Percentiles rank a stretch among this genome's conserved stretches.
phyloP scores from a whole-genome alignment of 257 asterid genomes.

The Solanum verrucosum region DNA sequence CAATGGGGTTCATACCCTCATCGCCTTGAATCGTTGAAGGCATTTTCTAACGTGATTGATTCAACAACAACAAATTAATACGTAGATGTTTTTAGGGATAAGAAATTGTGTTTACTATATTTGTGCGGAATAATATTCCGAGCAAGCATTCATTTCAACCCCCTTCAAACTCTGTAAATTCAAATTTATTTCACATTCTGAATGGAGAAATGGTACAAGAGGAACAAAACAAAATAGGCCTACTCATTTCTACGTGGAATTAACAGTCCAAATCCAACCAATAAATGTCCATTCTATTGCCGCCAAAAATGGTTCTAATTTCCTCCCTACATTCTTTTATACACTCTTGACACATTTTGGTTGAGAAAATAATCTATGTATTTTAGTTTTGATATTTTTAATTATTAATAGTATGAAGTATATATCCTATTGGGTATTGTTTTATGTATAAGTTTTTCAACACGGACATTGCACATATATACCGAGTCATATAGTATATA shows the following conservation, averaged over 20 bases:
- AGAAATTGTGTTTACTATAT: not conserved
- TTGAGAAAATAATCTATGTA: not conserved
- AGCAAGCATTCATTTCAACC: not conserved
- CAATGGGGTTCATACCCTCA: slow-evolving; percentile 15
- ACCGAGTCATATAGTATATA: not conserved
- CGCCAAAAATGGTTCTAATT: not conserved
- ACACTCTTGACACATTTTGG: not conserved
- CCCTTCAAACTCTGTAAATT: not conserved
- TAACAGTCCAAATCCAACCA: not conserved
- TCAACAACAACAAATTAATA: not conserved
- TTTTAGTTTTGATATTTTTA: not conserved
- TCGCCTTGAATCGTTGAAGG: not conserved
- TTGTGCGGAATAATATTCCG: not conserved
- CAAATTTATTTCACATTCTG: not conserved
- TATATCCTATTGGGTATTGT: not conserved
- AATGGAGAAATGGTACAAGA: not conserved
- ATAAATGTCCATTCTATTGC: not conserved
- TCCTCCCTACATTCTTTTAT: not conserved
- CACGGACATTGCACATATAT: not conserved
- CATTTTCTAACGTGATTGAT: not conserved
- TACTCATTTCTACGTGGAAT: not conserved
- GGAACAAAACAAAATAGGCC: not conserved
- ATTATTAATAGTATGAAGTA: not conserved
- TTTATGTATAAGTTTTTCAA: not conserved
- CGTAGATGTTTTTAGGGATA: not conserved